Evolutionary conservation across 2,329 filamentous ascomycete genomes (phyloP).

Genomic region (Clarireedia homoeocarpa): DNA sequence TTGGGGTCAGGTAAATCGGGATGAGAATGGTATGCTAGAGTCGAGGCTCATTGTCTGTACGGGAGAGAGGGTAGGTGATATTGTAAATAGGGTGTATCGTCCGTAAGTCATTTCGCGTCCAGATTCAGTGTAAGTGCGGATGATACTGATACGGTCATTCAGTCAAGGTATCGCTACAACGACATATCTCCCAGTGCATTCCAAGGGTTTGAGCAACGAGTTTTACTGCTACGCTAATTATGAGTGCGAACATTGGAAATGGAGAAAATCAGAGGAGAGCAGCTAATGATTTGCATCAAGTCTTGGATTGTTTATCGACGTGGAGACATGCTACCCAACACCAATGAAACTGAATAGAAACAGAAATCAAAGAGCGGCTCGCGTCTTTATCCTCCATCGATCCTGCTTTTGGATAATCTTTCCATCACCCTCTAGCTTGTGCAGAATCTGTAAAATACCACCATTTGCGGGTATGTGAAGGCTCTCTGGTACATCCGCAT

Average conservation of each 20-base stretch:
- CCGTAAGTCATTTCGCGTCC: conserved; percentile 38
- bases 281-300: background rate
- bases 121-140: background rate
- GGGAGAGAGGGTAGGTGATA: conserved; percentile 63
- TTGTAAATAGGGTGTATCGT: conserved; percentile 61
- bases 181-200: conserved; percentile 60
- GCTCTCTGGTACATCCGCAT: conserved; percentile 67
- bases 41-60: conserved; percentile 58
- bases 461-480: conserved; percentile 69
- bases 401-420: conserved; percentile 43
- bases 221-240: conserved; percentile 77
- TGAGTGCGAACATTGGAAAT: conserved; percentile 49
- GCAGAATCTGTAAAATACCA: conserved; percentile 70
- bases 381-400: conserved; percentile 37
- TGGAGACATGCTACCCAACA: background rate
- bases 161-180: conserved; percentile 41
- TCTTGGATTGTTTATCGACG: background rate
- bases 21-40: background rate
- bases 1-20: conserved; percentile 14
- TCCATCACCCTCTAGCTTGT: conserved; percentile 70
- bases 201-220: conserved; percentile 70
- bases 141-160: background rate
- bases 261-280: conserved; percentile 13
- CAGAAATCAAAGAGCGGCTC: conserved; percentile 34
- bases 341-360: background rate